Evolutionary conservation across 2,329 filamentous ascomycete genomes (phyloP).

Genomic region (Monilinia fructicola): DNA sequence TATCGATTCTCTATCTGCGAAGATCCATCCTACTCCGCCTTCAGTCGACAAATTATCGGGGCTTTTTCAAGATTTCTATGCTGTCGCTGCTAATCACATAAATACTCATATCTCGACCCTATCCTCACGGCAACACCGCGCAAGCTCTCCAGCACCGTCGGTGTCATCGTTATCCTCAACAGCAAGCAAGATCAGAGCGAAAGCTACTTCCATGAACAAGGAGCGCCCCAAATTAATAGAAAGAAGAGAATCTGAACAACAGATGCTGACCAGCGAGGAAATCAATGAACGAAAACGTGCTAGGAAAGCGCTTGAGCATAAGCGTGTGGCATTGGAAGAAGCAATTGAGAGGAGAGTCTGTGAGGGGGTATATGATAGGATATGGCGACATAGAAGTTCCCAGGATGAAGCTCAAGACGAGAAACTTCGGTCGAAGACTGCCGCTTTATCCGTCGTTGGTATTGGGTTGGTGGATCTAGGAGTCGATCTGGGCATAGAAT

Average conservation of each 20-base stretch:
- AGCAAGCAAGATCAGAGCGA: slow-evolving; percentile 56
- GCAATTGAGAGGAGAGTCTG: slow-evolving; percentile 85
- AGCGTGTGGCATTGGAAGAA: slow-evolving; percentile 77
- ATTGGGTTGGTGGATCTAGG: slow-evolving; percentile 85
- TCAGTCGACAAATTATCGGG: slow-evolving; percentile 77
- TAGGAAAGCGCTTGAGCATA: slow-evolving; percentile 74
- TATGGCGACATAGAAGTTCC: slow-evolving; percentile 88
- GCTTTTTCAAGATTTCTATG: slow-evolving; percentile 95
- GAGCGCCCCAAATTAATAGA: slow-evolving; percentile 49
- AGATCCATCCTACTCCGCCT: slow-evolving; percentile 80
- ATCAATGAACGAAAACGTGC: slow-evolving; percentile 77
- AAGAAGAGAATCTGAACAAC: slow-evolving; percentile 55
- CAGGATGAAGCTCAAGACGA: slow-evolving; percentile 95
- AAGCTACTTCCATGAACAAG: slow-evolving; percentile 55
- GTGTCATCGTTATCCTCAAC: slow-evolving; percentile 56
- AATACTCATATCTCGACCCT: slow-evolving; percentile 82
- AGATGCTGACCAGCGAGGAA: slow-evolving; percentile 89
- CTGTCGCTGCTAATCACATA: slow-evolving; percentile 75
- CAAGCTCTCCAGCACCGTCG: slow-evolving; percentile 57
- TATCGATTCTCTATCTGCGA: slow-evolving; percentile 83
- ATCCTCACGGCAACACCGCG: slow-evolving; percentile 70
- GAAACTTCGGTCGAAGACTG: slow-evolving; percentile 90
- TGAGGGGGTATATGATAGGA: slow-evolving; percentile 79
- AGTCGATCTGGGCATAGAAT: slow-evolving; percentile 64
- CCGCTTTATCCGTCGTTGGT: slow-evolving; percentile 84